Percentiles rank a stretch among this genome's conserved stretches.
These are phyloP conservation scores for Elaeagnus macrophylla DNA, from an alignment of 306 rosid genomes.

Conservation along the genomic window DNA sequence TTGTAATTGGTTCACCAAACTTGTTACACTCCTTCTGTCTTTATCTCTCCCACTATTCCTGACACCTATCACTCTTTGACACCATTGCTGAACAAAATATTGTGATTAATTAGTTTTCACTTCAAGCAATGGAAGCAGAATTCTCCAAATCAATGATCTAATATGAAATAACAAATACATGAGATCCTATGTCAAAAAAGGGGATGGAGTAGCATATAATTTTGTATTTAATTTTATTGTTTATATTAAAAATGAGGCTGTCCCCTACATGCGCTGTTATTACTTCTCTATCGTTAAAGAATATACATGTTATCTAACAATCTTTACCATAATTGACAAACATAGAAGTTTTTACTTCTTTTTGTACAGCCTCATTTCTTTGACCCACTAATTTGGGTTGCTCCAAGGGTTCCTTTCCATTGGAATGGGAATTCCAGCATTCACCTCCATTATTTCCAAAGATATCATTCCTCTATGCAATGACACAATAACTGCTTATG, in stretches of 20 bases:
- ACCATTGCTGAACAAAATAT: no score
- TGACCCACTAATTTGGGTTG: slow-evolving; percentile 42
- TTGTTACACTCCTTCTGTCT: no score
- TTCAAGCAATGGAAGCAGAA: no score
- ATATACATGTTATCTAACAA: slow-evolving; percentile 7
- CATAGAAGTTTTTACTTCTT: slow-evolving; percentile 33
- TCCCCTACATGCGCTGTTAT: not conserved
- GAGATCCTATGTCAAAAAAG: not conserved
- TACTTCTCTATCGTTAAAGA: not conserved
- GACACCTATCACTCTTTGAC: no score
- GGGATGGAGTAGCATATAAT: not conserved
- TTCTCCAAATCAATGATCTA: no score
- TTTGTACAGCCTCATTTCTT: slow-evolving; percentile 39
- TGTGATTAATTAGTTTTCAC: no score
- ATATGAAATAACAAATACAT: no score
- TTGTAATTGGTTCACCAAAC: no score
- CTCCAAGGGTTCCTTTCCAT: slow-evolving; percentile 40
- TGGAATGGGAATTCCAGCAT: slow-evolving; percentile 41
- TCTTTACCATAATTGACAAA: slow-evolving; percentile 76
- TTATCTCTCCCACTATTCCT: no score
- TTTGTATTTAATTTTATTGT: not conserved
- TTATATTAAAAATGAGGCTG: no score
- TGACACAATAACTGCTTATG: slow-evolving; percentile 3
- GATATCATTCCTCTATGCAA: slow-evolving; percentile 26
- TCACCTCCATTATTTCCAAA: slow-evolving; percentile 48